Evolutionary conservation across 805 yeast genomes (phyloP).

Genomic region (Kluyveromyces nonfermentans): DNA sequence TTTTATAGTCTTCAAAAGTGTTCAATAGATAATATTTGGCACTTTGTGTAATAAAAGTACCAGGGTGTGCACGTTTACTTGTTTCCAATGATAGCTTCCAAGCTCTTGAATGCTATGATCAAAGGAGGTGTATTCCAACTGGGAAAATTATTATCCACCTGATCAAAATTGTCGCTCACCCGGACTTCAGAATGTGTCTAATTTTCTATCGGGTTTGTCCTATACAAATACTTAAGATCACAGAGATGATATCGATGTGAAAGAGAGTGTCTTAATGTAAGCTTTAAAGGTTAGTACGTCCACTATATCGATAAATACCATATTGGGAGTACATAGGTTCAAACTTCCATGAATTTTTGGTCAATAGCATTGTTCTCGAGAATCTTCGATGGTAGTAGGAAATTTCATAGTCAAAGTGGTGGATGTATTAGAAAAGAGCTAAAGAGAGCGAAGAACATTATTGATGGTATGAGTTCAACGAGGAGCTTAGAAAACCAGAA

Average conservation of each 20-base stretch:
- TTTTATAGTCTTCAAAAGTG: no score
- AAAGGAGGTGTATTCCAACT: background rate
- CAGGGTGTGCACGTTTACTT: no score
- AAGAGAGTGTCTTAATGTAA: no score
- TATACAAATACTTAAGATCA: no score
- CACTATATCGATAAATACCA: no score
- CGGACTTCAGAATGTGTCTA: background rate
- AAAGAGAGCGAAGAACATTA: conserved; percentile 12
- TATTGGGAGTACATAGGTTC: no score
- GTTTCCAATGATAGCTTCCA: no score
- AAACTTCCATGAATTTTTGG: background rate
- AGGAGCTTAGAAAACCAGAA: conserved; percentile 8
- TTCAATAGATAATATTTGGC: no score
- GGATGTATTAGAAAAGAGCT: background rate
- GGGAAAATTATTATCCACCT: background rate
- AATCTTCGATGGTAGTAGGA: background rate
- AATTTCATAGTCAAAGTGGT: background rate
- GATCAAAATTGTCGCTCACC: background rate
- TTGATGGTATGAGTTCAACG: background rate
- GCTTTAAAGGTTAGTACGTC: no score
- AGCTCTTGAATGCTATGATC: no score
- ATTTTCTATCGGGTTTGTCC: background rate
- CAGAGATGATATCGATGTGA: no score
- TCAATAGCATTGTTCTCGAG: background rate
- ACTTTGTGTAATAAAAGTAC: no score